A percentile compares a stretch with the other conserved stretches of the same genome.
Conservation (phyloP, 441 rosid species). For the Kokia cookei region DNA sequence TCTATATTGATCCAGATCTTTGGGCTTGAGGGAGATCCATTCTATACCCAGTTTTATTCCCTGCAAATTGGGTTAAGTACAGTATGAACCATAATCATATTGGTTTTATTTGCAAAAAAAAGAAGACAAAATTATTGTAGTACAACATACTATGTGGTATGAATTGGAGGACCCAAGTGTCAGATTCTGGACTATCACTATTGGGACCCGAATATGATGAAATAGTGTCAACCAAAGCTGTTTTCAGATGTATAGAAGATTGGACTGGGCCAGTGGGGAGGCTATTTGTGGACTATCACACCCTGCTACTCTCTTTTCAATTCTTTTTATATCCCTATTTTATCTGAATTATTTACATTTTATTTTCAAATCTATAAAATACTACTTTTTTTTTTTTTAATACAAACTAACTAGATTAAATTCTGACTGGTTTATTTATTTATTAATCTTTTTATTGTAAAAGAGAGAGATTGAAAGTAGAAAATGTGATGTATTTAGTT, state of each 20-base stretch:
- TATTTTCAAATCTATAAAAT: too few relatives aligned
- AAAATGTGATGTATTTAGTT: not conserved
- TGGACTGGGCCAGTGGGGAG: slow-evolving; percentile 14
- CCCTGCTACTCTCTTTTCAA: slow-evolving; percentile 10
- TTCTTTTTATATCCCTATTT: not conserved
- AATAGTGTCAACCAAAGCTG: slow-evolving; percentile 26
- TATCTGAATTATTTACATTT: not conserved
- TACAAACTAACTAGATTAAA: too few relatives aligned
- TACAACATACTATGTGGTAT: slow-evolving; percentile 15
- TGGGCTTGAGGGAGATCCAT: not conserved
- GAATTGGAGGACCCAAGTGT: slow-evolving; percentile 33
- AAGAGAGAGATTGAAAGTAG: not conserved
- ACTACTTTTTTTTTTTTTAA: too few relatives aligned
- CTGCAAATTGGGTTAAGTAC: not conserved
- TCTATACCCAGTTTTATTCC: not conserved
- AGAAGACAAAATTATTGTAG: too few relatives aligned
- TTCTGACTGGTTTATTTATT: too few relatives aligned
- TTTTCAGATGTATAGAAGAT: slow-evolving; percentile 16
- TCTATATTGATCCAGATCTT: not conserved
- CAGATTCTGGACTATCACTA: slow-evolving; percentile 40
- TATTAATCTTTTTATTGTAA: too few relatives aligned
- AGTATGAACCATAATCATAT: too few relatives aligned
- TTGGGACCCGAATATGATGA: slow-evolving; percentile 28
- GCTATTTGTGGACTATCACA: slow-evolving; percentile 2
- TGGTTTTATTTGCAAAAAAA: too few relatives aligned